These are phyloP conservation scores for Boletus vermiculosoides DNA, from an alignment of 768 basidiomycete genomes.

Conservation along the genomic window DNA sequence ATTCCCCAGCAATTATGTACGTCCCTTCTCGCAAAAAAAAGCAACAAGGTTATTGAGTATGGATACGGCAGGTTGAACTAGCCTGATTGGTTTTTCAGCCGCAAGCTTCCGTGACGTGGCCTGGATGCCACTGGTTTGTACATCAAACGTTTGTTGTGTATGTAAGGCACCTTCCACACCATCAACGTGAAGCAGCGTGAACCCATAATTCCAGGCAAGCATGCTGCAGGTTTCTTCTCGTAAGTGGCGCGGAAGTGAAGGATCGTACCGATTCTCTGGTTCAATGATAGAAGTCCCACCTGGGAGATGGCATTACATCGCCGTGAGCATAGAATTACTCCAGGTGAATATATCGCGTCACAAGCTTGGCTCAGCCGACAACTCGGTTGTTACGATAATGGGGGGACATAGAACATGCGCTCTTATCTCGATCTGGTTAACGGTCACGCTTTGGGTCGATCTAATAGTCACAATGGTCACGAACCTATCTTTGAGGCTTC, in stretches of 20 bases:
- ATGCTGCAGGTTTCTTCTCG: slow-evolving; percentile 24
- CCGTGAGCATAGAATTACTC: slow-evolving; percentile 15
- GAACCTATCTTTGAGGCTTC: neutral
- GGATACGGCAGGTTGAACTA: slow-evolving; percentile 46
- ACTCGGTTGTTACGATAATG: slow-evolving; percentile 2
- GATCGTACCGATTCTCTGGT: slow-evolving; percentile 21
- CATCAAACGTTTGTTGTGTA: slow-evolving; percentile 22
- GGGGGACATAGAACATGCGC: neutral
- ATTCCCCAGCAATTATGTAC: slow-evolving; percentile 87
- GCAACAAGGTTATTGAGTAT: slow-evolving; percentile 23
- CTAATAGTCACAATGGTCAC: neutral
- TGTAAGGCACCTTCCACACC: slow-evolving; percentile 24
- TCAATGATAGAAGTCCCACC: slow-evolving; percentile 13
- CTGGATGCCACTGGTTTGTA: slow-evolving; percentile 9
- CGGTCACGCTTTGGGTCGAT: slow-evolving; percentile 4
- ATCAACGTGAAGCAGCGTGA: slow-evolving; percentile 17
- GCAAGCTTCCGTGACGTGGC: slow-evolving; percentile 7
- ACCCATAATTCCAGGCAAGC: slow-evolving; percentile 16
- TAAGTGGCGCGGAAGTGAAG: slow-evolving; percentile 34
- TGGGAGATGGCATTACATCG: slow-evolving; percentile 14
- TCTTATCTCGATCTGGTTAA: slow-evolving; percentile 1
- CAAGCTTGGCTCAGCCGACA: slow-evolving; percentile 16
- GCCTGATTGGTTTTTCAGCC: slow-evolving; percentile 29
- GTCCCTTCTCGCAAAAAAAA: slow-evolving; percentile 31
- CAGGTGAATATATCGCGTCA: slow-evolving; percentile 29